These are phyloP conservation scores for Argentina anserina DNA, from an alignment of 306 rosid species.

Conservation along the genomic window DNA sequence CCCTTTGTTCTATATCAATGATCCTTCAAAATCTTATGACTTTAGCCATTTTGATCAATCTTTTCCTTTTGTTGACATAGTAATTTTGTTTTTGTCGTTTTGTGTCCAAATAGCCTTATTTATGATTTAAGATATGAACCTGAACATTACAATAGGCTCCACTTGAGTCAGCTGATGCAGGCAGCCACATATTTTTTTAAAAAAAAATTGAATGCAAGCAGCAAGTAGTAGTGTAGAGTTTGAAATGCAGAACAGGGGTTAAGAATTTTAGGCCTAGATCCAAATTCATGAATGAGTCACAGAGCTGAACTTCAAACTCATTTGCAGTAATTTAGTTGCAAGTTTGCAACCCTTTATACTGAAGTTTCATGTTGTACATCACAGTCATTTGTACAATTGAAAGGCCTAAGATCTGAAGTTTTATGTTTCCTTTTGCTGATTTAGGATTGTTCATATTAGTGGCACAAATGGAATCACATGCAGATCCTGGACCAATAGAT, in stretches of 20 bases:
- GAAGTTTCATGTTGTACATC: neutral
- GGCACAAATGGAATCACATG: slow-evolving; percentile 49
- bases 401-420: slow-evolving; percentile 12
- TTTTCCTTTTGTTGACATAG: neutral
- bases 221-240: neutral
- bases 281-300: neutral
- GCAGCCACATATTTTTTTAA: neutral
- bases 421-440: slow-evolving; percentile 9
- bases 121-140: neutral
- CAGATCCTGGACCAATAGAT: slow-evolving; percentile 77
- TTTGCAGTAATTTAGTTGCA: neutral
- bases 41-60: neutral
- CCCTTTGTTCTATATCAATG: neutral
- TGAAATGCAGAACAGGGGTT: neutral
- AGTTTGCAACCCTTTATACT: neutral
- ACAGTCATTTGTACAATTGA: slow-evolving; percentile 1
- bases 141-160: neutral
- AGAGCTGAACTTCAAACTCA: neutral
- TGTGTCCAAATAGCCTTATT: neutral
- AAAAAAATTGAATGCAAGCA: no score
- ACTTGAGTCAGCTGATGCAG: neutral
- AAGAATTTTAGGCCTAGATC: neutral
- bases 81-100: neutral
- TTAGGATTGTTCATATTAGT: slow-evolving; percentile 24
- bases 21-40: neutral